Evolutionary conservation across 2,329 filamentous ascomycete species (phyloP).

Genomic region (Ceratocystis destructans): DNA sequence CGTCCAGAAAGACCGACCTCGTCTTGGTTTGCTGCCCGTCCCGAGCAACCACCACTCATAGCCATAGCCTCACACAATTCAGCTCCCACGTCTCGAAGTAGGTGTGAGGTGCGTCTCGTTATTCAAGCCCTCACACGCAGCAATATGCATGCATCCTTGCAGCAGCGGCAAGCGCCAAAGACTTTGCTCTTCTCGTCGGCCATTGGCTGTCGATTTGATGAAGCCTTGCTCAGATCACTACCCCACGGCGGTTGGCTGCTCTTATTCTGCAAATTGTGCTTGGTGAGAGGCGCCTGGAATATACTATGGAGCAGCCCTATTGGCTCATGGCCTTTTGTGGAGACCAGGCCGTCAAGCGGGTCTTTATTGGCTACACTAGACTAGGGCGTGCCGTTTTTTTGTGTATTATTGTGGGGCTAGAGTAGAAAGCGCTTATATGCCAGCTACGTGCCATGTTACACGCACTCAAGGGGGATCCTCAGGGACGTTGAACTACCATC

Average conservation of each 20-base stretch:
- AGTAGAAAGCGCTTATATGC: neutral
- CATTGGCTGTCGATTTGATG: neutral
- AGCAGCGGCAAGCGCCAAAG: neutral
- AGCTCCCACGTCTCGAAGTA: neutral
- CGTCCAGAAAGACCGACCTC: neutral
- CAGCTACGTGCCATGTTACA: neutral
- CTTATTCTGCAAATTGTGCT: neutral
- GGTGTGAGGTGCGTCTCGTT: neutral
- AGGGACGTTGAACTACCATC: no score
- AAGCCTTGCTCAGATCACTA: conserved; percentile 1
- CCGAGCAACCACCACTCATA: neutral
- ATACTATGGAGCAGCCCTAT: neutral
- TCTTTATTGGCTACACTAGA: neutral
- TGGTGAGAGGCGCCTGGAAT: neutral
- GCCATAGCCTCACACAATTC: neutral
- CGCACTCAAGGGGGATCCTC: no score
- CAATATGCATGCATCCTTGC: neutral
- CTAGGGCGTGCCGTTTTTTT: neutral
- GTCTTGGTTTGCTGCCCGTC: neutral
- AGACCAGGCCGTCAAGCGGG: neutral
- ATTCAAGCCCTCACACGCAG: neutral
- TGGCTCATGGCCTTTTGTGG: neutral
- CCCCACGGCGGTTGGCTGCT: conserved; percentile 1
- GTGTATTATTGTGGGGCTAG: neutral
- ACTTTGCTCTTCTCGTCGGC: neutral